Evolutionary conservation across 2,329 filamentous ascomycete species (phyloP).

Genomic region (Colletotrichum sojae): DNA sequence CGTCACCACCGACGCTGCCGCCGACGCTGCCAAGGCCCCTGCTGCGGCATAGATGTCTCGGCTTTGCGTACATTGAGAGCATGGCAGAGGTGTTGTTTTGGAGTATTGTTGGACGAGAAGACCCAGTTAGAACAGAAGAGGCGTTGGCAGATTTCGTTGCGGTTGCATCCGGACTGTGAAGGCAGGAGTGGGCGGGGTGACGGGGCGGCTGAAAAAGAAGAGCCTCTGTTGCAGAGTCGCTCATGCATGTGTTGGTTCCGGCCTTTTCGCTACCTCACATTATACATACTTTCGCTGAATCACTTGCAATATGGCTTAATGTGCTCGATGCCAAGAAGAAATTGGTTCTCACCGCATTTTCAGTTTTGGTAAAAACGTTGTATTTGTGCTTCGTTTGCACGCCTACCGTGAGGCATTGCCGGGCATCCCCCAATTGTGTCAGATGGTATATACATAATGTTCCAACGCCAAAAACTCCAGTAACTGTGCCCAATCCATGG

Average conservation of each 20-base stretch:
- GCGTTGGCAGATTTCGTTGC: slow-evolving; percentile 30
- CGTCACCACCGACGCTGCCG: slow-evolving; percentile 49
- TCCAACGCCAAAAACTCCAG: too few species aligned
- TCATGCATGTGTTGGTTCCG: slow-evolving; percentile 24
- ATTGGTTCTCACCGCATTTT: not conserved
- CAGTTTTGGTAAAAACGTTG: not conserved
- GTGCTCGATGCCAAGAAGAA: not conserved
- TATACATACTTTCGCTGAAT: slow-evolving; percentile 36
- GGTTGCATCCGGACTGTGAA: slow-evolving; percentile 28
- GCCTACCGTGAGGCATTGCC: too few species aligned
- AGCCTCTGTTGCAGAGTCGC: slow-evolving; percentile 35
- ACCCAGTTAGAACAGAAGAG: slow-evolving; percentile 39
- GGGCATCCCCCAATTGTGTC: not conserved
- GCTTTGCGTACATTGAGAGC: slow-evolving; percentile 5
- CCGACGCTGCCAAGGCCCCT: slow-evolving; percentile 49
- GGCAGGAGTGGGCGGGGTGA: slow-evolving; percentile 8
- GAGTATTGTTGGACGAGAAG: slow-evolving; percentile 30
- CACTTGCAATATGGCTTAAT: not conserved
- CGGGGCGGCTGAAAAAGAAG: slow-evolving; percentile 33
- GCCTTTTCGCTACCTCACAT: slow-evolving; percentile 17
- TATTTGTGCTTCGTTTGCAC: not conserved
- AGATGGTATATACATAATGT: slow-evolving; percentile 21
- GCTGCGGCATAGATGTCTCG: slow-evolving; percentile 49
- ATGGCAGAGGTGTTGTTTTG: slow-evolving; percentile 21
- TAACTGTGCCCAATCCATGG: too few species aligned